Evolutionary conservation across 1,284 basidiomycete species (phyloP).

Genomic region (Austroboletus novae-zelandiae): DNA sequence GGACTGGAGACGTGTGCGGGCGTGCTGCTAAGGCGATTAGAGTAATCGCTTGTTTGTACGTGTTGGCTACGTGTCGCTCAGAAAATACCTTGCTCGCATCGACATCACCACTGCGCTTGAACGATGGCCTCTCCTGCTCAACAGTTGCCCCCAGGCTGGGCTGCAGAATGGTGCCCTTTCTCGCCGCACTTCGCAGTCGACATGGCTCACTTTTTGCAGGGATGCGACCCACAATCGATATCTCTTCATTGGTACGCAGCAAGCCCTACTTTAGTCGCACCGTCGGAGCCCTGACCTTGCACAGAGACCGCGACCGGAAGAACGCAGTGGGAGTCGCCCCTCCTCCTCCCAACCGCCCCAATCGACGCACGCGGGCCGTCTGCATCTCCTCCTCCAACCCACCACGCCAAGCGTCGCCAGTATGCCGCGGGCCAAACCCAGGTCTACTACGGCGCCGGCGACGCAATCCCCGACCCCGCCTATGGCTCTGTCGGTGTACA

Average conservation of each 20-base stretch:
- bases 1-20: constrained; percentile 73
- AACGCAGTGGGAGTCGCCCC: constrained; percentile 66
- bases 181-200: accelerated
- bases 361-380: constrained; percentile 39
- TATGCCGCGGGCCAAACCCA: constrained; percentile 90
- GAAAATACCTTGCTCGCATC: no score
- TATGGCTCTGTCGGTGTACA: constrained; percentile 35
- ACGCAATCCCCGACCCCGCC: constrained; percentile 40
- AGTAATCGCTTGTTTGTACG: constrained; percentile 31
- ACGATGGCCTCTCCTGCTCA: constrained; percentile 71
- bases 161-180: constrained; percentile 74
- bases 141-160: constrained; percentile 86
- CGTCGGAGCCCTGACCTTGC: constrained; percentile 11
- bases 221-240: constrained; percentile 78
- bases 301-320: constrained; percentile 55
- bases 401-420: constrained; percentile 71
- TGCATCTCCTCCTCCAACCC: constrained; percentile 38
- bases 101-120: no score
- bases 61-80: constrained; percentile 35
- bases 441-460: constrained; percentile 69
- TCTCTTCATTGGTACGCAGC: constrained; percentile 71
- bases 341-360: constrained; percentile 35
- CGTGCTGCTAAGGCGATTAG: constrained; percentile 65
- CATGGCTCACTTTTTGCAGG: constrained; percentile 45
- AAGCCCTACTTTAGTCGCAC: neutral